Conservation (phyloP, 1,284 basidiomycete genomes). For the Cryptococcus depauperatus region DNA sequence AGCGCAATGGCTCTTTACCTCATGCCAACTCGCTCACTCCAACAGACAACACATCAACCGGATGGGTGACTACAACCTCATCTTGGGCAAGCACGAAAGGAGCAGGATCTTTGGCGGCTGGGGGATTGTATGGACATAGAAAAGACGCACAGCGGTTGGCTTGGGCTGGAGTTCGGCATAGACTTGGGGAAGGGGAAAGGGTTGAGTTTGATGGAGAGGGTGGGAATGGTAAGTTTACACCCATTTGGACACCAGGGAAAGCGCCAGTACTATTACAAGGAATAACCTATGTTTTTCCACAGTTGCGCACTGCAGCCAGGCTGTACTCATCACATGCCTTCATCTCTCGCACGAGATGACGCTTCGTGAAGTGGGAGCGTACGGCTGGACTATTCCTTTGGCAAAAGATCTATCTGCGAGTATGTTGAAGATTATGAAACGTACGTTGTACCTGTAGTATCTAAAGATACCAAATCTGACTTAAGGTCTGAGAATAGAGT, state of each 20-base stretch:
- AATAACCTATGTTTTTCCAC: too few species aligned
- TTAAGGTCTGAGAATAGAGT: constrained; percentile 10
- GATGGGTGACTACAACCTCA: constrained; percentile 13
- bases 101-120: not conserved
- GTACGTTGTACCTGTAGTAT: constrained; percentile 15
- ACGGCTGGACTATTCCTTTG: constrained; percentile 26
- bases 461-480: not conserved
- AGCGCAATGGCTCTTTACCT: not conserved
- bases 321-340: constrained; percentile 29
- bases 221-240: not conserved
- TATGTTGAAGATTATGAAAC: constrained; percentile 32
- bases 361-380: constrained; percentile 26
- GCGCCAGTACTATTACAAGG: not conserved
- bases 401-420: constrained; percentile 28
- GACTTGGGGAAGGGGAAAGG: constrained; percentile 5
- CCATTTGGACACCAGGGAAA: not conserved
- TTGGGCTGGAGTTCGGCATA: constrained; percentile 27
- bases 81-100: constrained; percentile 4
- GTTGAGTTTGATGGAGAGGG: constrained; percentile 4
- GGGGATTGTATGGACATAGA: not conserved
- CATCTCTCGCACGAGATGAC: constrained; percentile 31
- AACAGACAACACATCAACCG: constrained; percentile 7
- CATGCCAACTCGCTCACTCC: not conserved
- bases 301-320: constrained; percentile 26
- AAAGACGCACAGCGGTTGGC: constrained; percentile 14